Percentiles rank a stretch among this genome's conserved stretches.
Conservation (phyloP, 2,329 filamentous ascomycete species). For the Clonostachys sp. region DNA sequence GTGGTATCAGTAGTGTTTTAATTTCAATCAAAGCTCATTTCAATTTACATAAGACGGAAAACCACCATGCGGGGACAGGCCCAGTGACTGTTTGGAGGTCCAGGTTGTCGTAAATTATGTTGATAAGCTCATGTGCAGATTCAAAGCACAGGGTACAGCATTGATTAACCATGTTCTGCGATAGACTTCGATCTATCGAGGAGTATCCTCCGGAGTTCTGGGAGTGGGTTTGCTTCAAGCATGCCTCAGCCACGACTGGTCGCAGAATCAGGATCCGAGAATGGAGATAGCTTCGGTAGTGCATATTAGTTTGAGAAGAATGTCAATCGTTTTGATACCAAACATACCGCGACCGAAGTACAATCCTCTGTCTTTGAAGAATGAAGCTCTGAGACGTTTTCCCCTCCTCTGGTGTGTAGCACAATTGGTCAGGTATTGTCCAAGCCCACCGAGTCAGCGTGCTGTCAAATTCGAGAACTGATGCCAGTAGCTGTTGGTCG, state of each 20-base stretch:
- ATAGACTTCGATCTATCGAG: background rate
- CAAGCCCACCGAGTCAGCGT: slow-evolving; percentile 1
- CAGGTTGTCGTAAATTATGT: background rate
- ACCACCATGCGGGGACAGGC: slow-evolving; percentile 3
- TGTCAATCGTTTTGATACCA: background rate
- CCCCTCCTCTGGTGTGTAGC: background rate
- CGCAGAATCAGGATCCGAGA: slow-evolving; percentile 1
- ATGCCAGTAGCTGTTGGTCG: background rate
- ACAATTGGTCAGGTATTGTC: slow-evolving; percentile 1
- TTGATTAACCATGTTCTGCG: background rate
- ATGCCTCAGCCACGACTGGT: background rate
- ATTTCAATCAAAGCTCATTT: background rate
- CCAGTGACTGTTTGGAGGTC: slow-evolving; percentile 1
- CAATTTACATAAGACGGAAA: slow-evolving; percentile 2
- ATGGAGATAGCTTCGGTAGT: background rate
- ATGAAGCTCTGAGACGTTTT: background rate
- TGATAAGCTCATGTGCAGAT: slow-evolving; percentile 1
- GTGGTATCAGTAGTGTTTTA: background rate
- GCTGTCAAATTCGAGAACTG: background rate
- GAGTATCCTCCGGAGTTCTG: background rate
- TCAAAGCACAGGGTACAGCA: slow-evolving; percentile 1
- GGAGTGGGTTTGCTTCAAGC: background rate
- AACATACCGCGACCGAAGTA: background rate
- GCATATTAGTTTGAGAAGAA: too few species aligned
- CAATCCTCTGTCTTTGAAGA: slow-evolving; percentile 2